Percentiles rank a stretch among this genome's conserved stretches.
phyloP scores from a whole-genome alignment of 441 rosid genomes.

The Rhodomyrtus psidioides region DNA sequence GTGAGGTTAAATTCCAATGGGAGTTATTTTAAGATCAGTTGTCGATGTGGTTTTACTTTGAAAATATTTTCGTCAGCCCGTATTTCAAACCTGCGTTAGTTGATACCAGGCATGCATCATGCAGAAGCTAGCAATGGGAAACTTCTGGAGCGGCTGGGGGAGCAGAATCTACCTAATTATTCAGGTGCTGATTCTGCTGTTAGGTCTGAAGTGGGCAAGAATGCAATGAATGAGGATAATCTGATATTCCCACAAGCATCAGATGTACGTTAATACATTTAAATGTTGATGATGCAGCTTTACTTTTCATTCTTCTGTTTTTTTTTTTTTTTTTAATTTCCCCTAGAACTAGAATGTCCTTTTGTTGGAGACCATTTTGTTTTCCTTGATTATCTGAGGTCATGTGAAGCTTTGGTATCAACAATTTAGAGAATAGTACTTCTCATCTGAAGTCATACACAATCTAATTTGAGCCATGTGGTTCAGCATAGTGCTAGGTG shows the following conservation, averaged over 20 bases:
- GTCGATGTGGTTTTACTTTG: not conserved
- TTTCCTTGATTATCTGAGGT: not conserved
- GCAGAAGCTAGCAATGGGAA: constrained; percentile 56
- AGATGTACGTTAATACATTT: constrained; percentile 45
- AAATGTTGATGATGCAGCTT: not conserved
- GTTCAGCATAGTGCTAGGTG: not conserved
- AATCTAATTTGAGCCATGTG: not conserved
- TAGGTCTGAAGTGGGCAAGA: constrained; percentile 38
- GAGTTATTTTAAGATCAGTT: not conserved
- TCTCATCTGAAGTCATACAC: not conserved
- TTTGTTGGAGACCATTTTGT: not conserved
- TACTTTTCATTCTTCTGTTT: not conserved
- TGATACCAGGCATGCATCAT: constrained; percentile 8
- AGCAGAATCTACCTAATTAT: constrained; percentile 59
- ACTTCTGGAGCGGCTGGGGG: constrained; percentile 57
- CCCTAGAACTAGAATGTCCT: not conserved
- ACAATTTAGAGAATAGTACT: not conserved
- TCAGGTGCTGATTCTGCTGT: constrained; percentile 51
- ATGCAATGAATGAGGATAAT: constrained; percentile 60
- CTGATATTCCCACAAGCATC: constrained; percentile 39
- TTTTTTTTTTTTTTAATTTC: too few relatives aligned
- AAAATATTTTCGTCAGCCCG: not conserved
- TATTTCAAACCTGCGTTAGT: not conserved
- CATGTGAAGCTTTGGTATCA: not conserved
- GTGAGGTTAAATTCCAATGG: not conserved